Evolutionary conservation across 108 stramenopile genomes (phyloP).

Genomic region (Cyclotella choctawhatcheeana): DNA sequence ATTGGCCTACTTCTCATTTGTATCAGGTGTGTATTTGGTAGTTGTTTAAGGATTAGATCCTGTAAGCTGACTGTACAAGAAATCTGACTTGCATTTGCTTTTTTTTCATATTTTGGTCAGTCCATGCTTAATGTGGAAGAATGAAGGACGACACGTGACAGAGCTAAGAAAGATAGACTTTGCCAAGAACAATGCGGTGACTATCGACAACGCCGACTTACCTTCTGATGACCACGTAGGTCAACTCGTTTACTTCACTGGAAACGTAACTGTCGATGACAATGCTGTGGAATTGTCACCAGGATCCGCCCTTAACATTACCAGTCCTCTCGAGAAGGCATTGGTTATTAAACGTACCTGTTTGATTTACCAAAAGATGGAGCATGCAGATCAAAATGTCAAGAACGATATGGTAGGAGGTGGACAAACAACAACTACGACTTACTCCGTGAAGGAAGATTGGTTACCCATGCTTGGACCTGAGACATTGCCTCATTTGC

Average conservation of each 20-base stretch:
- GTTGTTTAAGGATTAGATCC: no score
- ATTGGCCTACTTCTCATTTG: conserved; percentile 51
- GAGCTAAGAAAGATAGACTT: conserved; percentile 55
- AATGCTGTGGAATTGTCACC: conserved; percentile 43
- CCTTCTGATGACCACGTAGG: conserved; percentile 47
- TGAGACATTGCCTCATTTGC: conserved; percentile 37
- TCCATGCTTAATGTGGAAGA: conserved; percentile 60
- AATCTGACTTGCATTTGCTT: no score
- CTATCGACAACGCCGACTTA: conserved; percentile 38
- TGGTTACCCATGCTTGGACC: conserved; percentile 54
- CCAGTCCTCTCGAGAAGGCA: conserved; percentile 46
- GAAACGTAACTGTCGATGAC: conserved; percentile 57
- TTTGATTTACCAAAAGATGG: conserved; percentile 59
- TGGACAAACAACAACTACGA: conserved; percentile 57
- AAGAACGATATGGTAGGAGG: conserved; percentile 53
- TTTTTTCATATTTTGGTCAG: not conserved
- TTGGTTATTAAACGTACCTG: conserved; percentile 54
- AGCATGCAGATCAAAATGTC: conserved; percentile 31
- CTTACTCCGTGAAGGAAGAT: conserved; percentile 50
- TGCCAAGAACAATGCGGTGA: conserved; percentile 60
- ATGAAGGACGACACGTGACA: conserved; percentile 58
- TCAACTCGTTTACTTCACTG: conserved; percentile 55
- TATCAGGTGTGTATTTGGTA: no score
- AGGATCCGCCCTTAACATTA: conserved; percentile 47
- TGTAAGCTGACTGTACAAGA: no score